Evolutionary conservation across 192 early-diverging fungal genomes (phyloP), one percentile per base, ranked within the genome.

Genomic region (Coemansia guatemalensis): DNA sequence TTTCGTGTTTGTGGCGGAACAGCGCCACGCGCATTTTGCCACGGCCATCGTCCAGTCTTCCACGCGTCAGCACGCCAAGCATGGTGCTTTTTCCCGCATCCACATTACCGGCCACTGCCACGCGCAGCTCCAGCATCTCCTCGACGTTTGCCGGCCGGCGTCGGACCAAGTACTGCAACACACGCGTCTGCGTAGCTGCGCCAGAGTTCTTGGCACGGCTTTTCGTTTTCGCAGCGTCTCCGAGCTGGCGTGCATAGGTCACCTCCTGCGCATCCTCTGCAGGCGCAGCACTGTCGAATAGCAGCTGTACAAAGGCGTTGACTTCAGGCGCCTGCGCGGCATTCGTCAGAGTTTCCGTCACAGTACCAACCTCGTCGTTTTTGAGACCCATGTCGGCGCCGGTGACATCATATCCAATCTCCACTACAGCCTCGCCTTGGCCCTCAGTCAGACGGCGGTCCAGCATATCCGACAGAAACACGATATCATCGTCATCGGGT

Each of bases 41-140:
- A 44, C 95, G 87, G 14, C 95, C 95, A 76, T 97, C 93, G 77
- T 97, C 95, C 33, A 97, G 83, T 3, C 88, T 82, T 48, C 92
- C 89, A 78, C 94, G 94, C 9, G 95, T 97, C 49, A 97, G 69
- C 8, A 95, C 93, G 22, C 95, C 95, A 24, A 97, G 78, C 60
- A 94, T 74, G 1, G 95, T 97, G 44, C 89, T 91, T 84, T 95
- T 96, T 35, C 88, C 88, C 53, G 88, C 86, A 53, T 89, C 88
- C 23, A 97, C 93, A 77, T 97, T 97, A 64, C 95, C 95, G 25
- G 88, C 92, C 26, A 95, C 93, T 17, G 90, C 91, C 11, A 97
- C 87, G 8, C 95, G 86, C 56, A 95, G 78, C 73, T 97, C 95
- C 22, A 89, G 71, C 49, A 97, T 71, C 30, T 92, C 84, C 65